Evolutionary conservation across 257 asterid genomes (phyloP).

Genomic region (Przewalskia tangutica): DNA sequence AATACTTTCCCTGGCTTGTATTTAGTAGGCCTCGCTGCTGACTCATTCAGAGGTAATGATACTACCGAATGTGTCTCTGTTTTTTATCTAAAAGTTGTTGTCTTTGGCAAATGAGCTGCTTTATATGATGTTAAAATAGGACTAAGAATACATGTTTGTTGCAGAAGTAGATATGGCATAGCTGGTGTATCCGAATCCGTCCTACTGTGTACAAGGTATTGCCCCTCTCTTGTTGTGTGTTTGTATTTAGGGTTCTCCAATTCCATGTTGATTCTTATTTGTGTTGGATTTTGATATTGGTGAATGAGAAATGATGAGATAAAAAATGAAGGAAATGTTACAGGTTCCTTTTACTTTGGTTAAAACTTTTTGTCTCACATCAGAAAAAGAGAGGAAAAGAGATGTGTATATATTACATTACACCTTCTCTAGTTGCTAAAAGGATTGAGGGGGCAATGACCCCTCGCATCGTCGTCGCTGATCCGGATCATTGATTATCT

Average conservation of each 20-base stretch:
- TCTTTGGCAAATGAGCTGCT: background rate
- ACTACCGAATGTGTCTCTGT: constrained; percentile 30
- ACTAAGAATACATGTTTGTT: background rate
- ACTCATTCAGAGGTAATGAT: constrained; percentile 40
- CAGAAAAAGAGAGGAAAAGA: too few relatives aligned
- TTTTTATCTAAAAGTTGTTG: background rate
- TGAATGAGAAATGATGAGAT: too few relatives aligned
- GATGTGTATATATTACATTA: too few relatives aligned
- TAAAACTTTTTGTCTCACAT: too few relatives aligned
- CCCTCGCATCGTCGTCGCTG: too few relatives aligned
- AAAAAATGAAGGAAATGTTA: too few relatives aligned
- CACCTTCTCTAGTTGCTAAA: too few relatives aligned
- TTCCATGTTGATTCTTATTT: background rate
- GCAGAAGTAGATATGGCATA: constrained; percentile 23
- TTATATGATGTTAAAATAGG: background rate
- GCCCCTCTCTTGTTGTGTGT: too few relatives aligned
- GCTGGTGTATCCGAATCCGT: background rate
- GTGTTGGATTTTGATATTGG: too few relatives aligned
- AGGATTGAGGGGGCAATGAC: too few relatives aligned
- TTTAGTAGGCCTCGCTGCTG: constrained; percentile 60
- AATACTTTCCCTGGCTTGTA: constrained; percentile 57
- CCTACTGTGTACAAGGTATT: constrained; percentile 9
- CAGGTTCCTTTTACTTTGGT: too few relatives aligned
- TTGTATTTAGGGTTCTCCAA: background rate
- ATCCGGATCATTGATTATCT: too few relatives aligned